phyloP scores from a whole-genome alignment of 306 rosid species.

The Hippophae rhamnoides region DNA sequence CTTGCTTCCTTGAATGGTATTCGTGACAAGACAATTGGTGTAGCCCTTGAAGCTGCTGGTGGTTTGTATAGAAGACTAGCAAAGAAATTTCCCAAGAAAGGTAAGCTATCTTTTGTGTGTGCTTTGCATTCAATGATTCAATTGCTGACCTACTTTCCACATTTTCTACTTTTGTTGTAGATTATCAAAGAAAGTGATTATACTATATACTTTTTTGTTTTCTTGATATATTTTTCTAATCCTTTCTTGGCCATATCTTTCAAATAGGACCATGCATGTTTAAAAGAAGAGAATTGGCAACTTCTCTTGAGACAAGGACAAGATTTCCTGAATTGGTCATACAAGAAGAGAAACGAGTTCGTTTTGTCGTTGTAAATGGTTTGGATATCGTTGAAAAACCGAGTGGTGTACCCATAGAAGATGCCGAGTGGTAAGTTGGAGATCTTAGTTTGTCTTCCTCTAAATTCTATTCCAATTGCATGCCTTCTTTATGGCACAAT shows the following conservation, averaged over 20 bases:
- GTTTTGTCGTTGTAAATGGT: constrained; percentile 92
- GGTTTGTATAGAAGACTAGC: constrained; percentile 89
- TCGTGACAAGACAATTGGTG: constrained; percentile 89
- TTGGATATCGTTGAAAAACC: constrained; percentile 82
- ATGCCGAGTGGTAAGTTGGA: constrained; percentile 68
- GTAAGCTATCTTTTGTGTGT: constrained; percentile 20
- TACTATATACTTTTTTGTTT: not conserved
- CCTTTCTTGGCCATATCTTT: constrained; percentile 7
- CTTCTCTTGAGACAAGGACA: constrained; percentile 84
- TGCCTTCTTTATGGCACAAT: not conserved
- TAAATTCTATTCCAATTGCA: not conserved
- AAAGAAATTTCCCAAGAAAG: constrained; percentile 89
- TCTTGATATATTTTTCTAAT: not conserved
- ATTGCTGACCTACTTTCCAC: not conserved
- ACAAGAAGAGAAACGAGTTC: constrained; percentile 94
- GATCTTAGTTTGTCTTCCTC: constrained; percentile 3
- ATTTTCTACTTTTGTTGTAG: not conserved
- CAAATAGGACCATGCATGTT: constrained; percentile 52
- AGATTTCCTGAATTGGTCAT: constrained; percentile 86
- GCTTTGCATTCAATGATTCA: not conserved
- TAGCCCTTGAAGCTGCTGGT: constrained; percentile 97
- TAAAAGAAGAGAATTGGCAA: constrained; percentile 94
- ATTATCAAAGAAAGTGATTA: constrained; percentile 1
- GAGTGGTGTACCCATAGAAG: constrained; percentile 44
- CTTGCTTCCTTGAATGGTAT: constrained; percentile 74